Evolutionary conservation across 192 early-diverging fungal genomes (phyloP), one percentile per base, ranked within the genome.

Genomic region (Mortierella antarctica): DNA sequence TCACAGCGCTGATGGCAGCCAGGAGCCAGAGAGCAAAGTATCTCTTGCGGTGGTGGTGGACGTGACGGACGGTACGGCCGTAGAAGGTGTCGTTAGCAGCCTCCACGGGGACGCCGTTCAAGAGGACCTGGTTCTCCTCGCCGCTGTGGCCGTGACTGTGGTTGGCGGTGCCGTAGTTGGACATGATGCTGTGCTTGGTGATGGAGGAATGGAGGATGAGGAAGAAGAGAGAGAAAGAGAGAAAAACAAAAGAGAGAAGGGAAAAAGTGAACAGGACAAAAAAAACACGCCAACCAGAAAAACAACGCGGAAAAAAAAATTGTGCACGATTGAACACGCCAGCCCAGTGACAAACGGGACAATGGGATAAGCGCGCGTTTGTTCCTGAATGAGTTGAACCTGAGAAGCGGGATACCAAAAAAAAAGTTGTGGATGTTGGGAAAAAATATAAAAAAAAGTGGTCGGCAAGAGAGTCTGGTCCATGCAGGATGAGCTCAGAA

Each of bases 1-100:
- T 44, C 41, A 80, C 62, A 54, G 77, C 77, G n/a, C 59, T 31
- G 42, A 80, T 6, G 57, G 70, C 70, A 54, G 77, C 77, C 4
- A 80, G 21, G 54, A 72, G 59, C 77, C 77, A 80, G 47, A 80
- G 57, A 45, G 48, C 50, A 53, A 80, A 72, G 77, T 80, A 80
- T 56, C 77, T 59, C 77, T 80, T 80, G 70, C 77, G 70, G 70
- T 80, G 77, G 65, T 65, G 61, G 60, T 62, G 64, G 59, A 80
- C 77, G 31, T 80, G 77, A 49, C 40, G 65, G 77, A 62, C 58
- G 65, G 77, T 80, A 42, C 77, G 77, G 21, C 57, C 70, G 20
- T 68, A 80, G 77, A 80, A 72, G 59, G 77, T 72, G 48, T 80
- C 77, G 64, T 71, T 66, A 51, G 54, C 56, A 10, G 51, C 68